phyloP scores from a whole-genome alignment of 2,329 filamentous ascomycete species.

The Fusarium penzigii region DNA sequence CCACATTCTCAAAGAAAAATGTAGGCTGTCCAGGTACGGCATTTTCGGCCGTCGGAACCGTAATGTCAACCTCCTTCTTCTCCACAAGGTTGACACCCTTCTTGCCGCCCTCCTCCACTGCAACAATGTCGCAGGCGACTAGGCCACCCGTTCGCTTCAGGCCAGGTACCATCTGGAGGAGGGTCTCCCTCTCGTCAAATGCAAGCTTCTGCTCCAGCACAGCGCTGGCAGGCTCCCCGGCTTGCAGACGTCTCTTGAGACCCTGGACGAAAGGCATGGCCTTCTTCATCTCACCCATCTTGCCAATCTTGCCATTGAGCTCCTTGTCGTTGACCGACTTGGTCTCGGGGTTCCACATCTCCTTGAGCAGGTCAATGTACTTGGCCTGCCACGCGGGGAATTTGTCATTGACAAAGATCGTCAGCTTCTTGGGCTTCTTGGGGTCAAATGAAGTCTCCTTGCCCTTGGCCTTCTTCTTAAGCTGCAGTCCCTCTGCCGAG shows the following conservation, averaged over 20 bases:
- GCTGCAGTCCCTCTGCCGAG: conserved; percentile 77
- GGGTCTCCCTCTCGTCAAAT: conserved; percentile 79
- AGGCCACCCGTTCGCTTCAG: conserved; percentile 75
- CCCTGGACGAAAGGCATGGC: conserved; percentile 95
- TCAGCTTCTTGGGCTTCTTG: conserved; percentile 88
- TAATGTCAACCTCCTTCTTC: conserved; percentile 57
- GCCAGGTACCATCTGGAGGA: conserved; percentile 76
- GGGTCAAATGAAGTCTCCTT: conserved; percentile 85
- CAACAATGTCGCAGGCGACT: conserved; percentile 69
- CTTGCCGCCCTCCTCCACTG: conserved; percentile 71
- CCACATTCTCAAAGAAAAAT: conserved; percentile 83
- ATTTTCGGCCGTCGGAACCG: conserved; percentile 62
- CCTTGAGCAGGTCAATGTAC: conserved; percentile 78
- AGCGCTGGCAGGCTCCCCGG: conserved; percentile 63
- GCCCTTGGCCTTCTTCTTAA: conserved; percentile 92
- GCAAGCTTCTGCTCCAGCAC: conserved; percentile 83
- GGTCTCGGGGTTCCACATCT: conserved; percentile 63
- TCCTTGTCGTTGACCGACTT: conserved; percentile 76
- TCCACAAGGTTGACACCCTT: conserved; percentile 57
- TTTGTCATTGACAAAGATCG: conserved; percentile 76
- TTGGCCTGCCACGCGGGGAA: conserved; percentile 92
- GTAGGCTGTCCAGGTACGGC: conserved; percentile 82
- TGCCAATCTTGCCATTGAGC: conserved; percentile 74
- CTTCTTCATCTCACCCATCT: conserved; percentile 91
- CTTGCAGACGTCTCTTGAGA: conserved; percentile 79